A percentile compares a stretch with the other conserved stretches of the same genome.
Conservation (phyloP, 2,329 filamentous ascomycete species). For the Parascedosporium putredinis region DNA sequence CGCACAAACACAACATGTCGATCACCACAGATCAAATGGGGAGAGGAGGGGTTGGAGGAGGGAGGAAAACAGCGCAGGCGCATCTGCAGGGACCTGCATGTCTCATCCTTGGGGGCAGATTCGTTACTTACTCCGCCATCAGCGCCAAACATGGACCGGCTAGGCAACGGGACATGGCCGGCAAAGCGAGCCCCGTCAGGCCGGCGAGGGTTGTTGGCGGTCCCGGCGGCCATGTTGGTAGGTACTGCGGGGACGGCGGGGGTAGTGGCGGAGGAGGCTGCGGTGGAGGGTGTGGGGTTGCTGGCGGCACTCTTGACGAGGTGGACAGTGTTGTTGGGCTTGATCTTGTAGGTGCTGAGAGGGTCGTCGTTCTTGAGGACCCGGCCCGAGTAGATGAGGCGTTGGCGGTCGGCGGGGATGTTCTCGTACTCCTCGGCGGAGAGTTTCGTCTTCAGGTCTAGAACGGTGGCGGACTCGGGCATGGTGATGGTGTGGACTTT, state of each 20-base stretch:
- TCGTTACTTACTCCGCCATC: constrained; percentile 72
- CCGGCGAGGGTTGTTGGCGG: constrained; percentile 87
- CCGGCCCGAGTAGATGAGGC: constrained; percentile 92
- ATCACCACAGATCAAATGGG: no score
- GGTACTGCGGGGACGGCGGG: constrained; percentile 38
- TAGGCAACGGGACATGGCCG: constrained; percentile 80
- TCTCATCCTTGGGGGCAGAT: no score
- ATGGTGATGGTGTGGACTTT: constrained; percentile 77
- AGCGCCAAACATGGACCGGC: constrained; percentile 79
- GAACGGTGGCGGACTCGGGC: constrained; percentile 62
- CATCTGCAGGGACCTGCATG: no score
- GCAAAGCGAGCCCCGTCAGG: constrained; percentile 90
- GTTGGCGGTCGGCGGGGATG: constrained; percentile 77
- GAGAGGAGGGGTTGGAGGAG: no score
- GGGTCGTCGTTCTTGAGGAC: constrained; percentile 93
- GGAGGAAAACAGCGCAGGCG: neutral
- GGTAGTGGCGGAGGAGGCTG: constrained; percentile 29
- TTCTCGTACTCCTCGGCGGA: constrained; percentile 73
- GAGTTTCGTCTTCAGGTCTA: constrained; percentile 84
- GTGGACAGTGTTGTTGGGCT: constrained; percentile 89
- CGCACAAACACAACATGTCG: no score
- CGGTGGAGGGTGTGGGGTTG: constrained; percentile 46
- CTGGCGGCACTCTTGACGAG: constrained; percentile 93
- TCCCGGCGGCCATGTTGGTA: constrained; percentile 71
- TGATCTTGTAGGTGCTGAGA: constrained; percentile 82